Percentiles rank a stretch among this genome's conserved stretches.
Evolutionary conservation across 2,329 filamentous ascomycete genomes (phyloP).

Genomic region (Zasmidium citrigriseum): DNA sequence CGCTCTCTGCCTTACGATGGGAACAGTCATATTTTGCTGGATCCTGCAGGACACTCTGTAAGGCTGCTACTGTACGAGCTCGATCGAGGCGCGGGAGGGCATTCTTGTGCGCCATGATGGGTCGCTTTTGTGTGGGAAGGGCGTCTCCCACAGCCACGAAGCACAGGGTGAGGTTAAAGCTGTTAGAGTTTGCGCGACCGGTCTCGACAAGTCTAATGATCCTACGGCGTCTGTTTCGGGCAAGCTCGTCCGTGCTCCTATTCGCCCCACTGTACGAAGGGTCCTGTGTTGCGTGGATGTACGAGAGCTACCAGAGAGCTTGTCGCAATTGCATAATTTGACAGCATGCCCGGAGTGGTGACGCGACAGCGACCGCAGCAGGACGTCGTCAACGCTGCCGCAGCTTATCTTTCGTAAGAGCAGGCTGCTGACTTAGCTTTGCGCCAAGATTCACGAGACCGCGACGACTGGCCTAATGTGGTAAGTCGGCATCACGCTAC

Average conservation of each 20-base stretch:
- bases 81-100: not conserved
- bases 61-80: not conserved
- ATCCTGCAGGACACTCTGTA: not conserved
- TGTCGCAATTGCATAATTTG: not conserved
- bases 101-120: not conserved
- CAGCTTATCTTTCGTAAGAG: not conserved
- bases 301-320: not conserved
- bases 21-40: not conserved
- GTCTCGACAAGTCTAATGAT: not conserved
- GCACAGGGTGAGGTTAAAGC: not conserved
- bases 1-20: not conserved
- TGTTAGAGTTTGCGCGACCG: not conserved
- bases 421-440: not conserved
- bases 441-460: not conserved
- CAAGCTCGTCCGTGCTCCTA: not conserved
- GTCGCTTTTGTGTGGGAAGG: not conserved
- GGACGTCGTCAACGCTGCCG: not conserved
- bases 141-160: not conserved
- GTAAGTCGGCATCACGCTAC: too few species aligned
- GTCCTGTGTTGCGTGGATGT: not conserved
- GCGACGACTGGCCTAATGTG: not conserved
- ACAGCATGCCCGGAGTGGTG: not conserved
- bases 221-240: not conserved
- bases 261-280: not conserved
- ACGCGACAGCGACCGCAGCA: not conserved